Evolutionary conservation across 768 basidiomycete species (phyloP), one percentile per base, ranked within the genome.

Genomic region (Cystobasidium ongulense): DNA sequence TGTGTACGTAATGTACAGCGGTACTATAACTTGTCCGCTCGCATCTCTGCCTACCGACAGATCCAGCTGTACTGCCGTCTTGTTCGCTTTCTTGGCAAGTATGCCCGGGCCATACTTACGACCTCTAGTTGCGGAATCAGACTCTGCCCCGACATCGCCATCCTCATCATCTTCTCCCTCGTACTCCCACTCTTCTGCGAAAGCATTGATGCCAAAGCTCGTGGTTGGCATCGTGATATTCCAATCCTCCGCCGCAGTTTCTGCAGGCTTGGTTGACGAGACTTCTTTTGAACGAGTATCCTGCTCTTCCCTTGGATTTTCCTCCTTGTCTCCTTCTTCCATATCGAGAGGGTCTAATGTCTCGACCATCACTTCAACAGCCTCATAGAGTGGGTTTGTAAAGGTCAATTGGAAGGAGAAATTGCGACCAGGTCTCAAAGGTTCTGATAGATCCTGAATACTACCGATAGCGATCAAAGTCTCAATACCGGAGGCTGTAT

Each of bases 181-280:
- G 75, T 93, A 96, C 81, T 98, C 93, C 95, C 95, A 98, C 38
- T 91, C 92, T 80, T 98, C 96, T 21, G 92, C 92, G 79, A 90
- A 94, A 1, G 95, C 90, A 17, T 89, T 88, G 59, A 98, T 87
- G 4, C 89, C 84, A 80, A 99, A 95, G 10, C 88, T 82, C 0
- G 86, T 83, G 13, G 87, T 87, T 0, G 92, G 94, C 1, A 98
- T 83, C 11, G 88, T 88, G 4, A 95, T 84, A 0, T 88, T 8
- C 39, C 43, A 67, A 39, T 27, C 11, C 8, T 36, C 81, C 4
- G 67, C 23, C 7, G 83, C 80, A 27, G 87, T 81, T 13, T 64
- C 50, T 11, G 4, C 21, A 21, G 46, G 7, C 21, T 21, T 50
- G 46, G 15, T 21, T 8, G 46, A 50, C 3, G 46, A 50, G 7